phyloP scores from a whole-genome alignment of 2,329 filamentous ascomycete genomes.

The Nothopassalora personata region DNA sequence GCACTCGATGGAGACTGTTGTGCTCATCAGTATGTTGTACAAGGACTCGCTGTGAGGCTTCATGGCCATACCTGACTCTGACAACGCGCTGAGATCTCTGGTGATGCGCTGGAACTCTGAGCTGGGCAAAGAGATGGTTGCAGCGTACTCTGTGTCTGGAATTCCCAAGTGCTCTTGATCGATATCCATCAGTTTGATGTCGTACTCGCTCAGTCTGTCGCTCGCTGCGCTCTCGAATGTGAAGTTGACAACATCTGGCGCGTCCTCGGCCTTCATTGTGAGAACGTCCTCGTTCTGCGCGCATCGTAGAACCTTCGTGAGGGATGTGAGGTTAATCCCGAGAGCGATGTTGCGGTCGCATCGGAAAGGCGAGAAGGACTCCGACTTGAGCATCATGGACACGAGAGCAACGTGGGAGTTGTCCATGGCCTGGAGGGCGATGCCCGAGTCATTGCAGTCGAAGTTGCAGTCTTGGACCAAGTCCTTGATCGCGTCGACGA shows the following conservation, averaged over 20 bases:
- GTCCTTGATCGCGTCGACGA: conserved; percentile 98
- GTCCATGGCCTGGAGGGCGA: conserved; percentile 98
- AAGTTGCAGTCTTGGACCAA: conserved; percentile 99
- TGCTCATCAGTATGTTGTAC: background rate
- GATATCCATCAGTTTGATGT: conserved; percentile 99
- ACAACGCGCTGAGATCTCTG: conserved; percentile 83
- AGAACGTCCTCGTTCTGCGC: conserved; percentile 92
- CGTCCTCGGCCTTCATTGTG: conserved; percentile 95
- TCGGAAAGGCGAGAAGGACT: conserved; percentile 89
- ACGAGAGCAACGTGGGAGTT: conserved; percentile 99
- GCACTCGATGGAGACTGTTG: conserved; percentile 86
- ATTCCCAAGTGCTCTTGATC: conserved; percentile 99
- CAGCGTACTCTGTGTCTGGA: conserved; percentile 96
- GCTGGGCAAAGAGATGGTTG: conserved; percentile 83
- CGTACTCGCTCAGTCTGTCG: conserved; percentile 95
- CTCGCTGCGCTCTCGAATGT: conserved; percentile 85
- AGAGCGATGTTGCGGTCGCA: conserved; percentile 99
- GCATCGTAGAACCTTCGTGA: conserved; percentile 94
- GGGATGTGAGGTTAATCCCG: conserved; percentile 90
- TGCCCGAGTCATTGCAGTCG: conserved; percentile 99
- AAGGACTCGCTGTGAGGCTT: background rate
- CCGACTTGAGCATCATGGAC: conserved; percentile 96
- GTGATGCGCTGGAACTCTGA: conserved; percentile 92
- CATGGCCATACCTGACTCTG: conserved; percentile 74
- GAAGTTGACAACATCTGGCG: conserved; percentile 90